Evolutionary conservation across 2,329 filamentous ascomycete species (phyloP), one percentile per base, ranked within the genome.

Genomic region (Biscogniauxia marginata): DNA sequence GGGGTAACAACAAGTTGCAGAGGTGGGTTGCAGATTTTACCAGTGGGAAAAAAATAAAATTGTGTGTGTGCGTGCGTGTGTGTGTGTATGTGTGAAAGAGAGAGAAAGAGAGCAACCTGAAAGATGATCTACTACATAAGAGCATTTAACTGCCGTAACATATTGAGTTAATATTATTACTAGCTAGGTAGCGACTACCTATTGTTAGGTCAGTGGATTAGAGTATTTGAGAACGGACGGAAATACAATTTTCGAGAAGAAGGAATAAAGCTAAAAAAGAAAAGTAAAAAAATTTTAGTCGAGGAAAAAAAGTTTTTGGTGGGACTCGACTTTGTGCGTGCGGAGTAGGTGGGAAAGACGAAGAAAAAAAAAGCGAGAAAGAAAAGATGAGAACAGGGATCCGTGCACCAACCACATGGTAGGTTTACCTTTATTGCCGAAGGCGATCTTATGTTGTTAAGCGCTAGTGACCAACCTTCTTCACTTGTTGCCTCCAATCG

Each of bases 271-370:
- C n/a, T 7, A 49, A 24, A 45, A 49, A 57, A 30, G 57, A 51
- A 55, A 55, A 55, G 47, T 54, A 52, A 58, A 49, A 55, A 39
- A 50, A 62, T 16, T 44, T 7, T 50, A 44, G 52, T 50, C 46
- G 57, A 59, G 53, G 54, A 56, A 60, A 57, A 62, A 59, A 63
- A 60, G 59, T 58, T 52, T 19, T 16, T 34, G 18, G 46, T 56
- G 55, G 58, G 58, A 53, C n/a, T n/a, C n/a, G 57, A 56, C 25
- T 50, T 54, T 50, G 55, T 62, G 52, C 46, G 51, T 66, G 65
- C 62, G 65, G 65, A 66, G 64, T 60, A 55, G 44, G 47, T 46
- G 20, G 7, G 6, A 20, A 18, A 7, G 20, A 46, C 18, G 13
- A 39, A 9, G n/a, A n/a, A 39, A 11, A 34, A 11, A 34, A 34